Evolutionary conservation across 768 basidiomycete species (phyloP).

Genomic region (Podaxis sp.): DNA sequence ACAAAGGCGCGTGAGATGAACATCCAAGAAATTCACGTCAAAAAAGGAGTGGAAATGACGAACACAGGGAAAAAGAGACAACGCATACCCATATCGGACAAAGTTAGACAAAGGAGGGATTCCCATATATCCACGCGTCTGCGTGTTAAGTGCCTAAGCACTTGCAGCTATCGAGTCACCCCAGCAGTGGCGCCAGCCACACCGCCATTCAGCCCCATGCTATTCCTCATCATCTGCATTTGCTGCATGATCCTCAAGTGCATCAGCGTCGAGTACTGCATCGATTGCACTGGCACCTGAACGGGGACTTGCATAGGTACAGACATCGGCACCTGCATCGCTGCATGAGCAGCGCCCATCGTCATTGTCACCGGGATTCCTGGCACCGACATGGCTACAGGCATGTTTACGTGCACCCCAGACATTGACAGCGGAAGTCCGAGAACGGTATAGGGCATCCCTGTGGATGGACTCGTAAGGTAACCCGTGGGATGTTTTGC

Average conservation of each 20-base stretch:
- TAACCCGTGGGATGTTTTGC: neutral
- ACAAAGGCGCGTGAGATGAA: neutral
- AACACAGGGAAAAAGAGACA: neutral
- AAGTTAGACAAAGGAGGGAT: too few relatives aligned
- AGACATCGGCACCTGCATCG: neutral
- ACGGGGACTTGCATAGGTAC: neutral
- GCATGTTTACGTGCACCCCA: neutral
- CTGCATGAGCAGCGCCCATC: slow-evolving; percentile 3
- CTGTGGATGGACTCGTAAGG: neutral
- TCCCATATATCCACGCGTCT: neutral
- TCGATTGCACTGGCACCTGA: slow-evolving; percentile 8
- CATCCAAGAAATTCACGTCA: neutral
- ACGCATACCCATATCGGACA: neutral
- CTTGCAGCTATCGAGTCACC: neutral
- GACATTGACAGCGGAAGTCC: neutral
- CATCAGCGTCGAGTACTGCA: slow-evolving; percentile 15
- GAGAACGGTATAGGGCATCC: slow-evolving; percentile 1
- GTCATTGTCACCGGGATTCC: slow-evolving; percentile 1
- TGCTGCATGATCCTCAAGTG: slow-evolving; percentile 16
- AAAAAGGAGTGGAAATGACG: neutral
- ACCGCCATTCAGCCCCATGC: slow-evolving; percentile 1
- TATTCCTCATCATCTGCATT: slow-evolving; percentile 16
- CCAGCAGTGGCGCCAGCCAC: neutral
- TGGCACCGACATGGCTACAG: neutral
- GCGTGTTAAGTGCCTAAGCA: neutral